Base-by-base conservation (phyloP, 805 yeast genomes). In the Cyberlindnera subsufficiens region DNA sequence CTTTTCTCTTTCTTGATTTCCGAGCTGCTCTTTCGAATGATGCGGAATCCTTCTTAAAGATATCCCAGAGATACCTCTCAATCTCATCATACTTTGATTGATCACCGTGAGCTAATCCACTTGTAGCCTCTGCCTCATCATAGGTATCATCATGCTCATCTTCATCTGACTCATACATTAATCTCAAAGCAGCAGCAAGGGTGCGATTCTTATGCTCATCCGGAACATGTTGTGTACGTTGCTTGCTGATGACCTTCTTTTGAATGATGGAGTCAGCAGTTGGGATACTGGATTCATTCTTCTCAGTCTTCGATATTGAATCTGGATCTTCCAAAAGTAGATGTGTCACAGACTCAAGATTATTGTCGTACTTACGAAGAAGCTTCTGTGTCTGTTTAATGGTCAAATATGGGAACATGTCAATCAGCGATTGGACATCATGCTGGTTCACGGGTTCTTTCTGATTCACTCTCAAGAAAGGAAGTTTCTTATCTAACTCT, bases 141-240 rank as follows among this genome's bases (percentile, higher is more conserved):
- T 81, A 77, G 0, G 90, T 81, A 51, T 86, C 95, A 56, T 87
- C 96, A 3, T 83, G 80, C 53, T 87, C 96, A 59, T 86, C 95
- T 50, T 87, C 96, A 54, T 86, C 91, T 7, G 78, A 72, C 35
- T 82, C 83, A 51, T 84, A 82, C 47, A 86, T 64, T 47, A 84
- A 59, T 35, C 78, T 65, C 48, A 85, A 61, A 1, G 90, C 89
- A 18, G 78, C 72, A 0, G 72, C 64, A 35, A 84, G 59, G 0
- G 86, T 79, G 49, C 68, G 74, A 54, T 80, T 75, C 53, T 73
- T 75, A n/a, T 77, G 54, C 27, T 74, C 77, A 43, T 68, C 74
- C 6, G 72, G 73, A 13, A 66, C 71, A 38, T 51, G 58, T 20
- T 33, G 30, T 5, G 29, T 30, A 27, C 14, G 37, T 36, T 43